Evolutionary conservation across 2,329 filamentous ascomycete genomes (phyloP), one percentile per base, ranked within the genome.

Genomic region (Apiospora marii): DNA sequence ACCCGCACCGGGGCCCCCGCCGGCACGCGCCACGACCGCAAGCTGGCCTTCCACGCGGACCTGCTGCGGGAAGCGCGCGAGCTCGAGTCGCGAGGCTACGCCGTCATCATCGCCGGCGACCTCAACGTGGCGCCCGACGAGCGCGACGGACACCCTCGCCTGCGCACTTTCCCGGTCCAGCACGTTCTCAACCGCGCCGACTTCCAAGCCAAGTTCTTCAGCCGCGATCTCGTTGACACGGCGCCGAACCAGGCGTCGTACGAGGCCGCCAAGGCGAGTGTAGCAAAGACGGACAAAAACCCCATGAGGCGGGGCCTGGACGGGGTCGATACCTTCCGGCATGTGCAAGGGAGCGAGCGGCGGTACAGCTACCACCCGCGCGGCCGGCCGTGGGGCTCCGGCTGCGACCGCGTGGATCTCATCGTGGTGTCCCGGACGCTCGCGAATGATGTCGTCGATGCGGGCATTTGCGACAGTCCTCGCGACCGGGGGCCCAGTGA

Each of bases 331-430:
- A 81, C 85, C 0, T 90, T 86, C 76, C 80, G 87, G n/a, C 77
- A 82, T 22, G 74, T 86, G 49, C 80, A 86, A 73, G 83, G 81
- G 0, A 74, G 80, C 3, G 79, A 82, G 76, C 81, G 78, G 73
- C 82, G 82, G 37, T 89, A 87, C 78, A 89, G 85, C 3, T 90
- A 88, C 73, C 84, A 85, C 76, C 82, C 87, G 0, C 78, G 84
- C 19, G 79, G 77, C 0, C 80, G 77, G 61, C 71, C 80, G 4
- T 89, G 87, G 83, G 87, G 87, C 0, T 78, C 76, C 10, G 88
- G 85, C 71, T 88, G 86, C 77, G 87, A 90, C 80, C 79, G 87
- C 43, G 87, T 89, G 1, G 87, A 90, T 76, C 80, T 87, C 77
- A 83, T 88, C 30, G 78, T 90, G 71, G 81, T 83, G 24, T 88